phyloP scores from a whole-genome alignment of 2,329 filamentous ascomycete genomes.

The Calonectria honghensis region DNA sequence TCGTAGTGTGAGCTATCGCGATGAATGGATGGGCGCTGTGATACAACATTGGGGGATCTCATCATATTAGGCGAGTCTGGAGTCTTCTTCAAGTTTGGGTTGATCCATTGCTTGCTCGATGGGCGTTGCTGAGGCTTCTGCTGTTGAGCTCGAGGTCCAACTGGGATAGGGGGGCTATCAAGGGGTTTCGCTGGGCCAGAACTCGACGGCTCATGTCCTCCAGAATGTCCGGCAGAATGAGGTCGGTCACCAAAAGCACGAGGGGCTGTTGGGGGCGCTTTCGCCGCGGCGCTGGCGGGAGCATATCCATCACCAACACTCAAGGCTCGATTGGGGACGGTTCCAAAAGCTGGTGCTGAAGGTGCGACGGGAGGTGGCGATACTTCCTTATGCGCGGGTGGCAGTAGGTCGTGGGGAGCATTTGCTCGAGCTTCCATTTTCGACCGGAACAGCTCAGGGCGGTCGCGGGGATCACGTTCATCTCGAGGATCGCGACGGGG shows the following conservation, averaged over 20 bases:
- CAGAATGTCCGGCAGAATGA: conserved; percentile 63
- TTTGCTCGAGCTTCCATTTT: conserved; percentile 71
- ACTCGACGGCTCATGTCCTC: conserved; percentile 57
- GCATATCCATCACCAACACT: conserved; percentile 58
- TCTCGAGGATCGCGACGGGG: conserved; percentile 67
- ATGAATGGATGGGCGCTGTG: conserved; percentile 63
- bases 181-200: conserved; percentile 67
- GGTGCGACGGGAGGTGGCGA: conserved; percentile 76
- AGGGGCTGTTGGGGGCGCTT: conserved; percentile 72
- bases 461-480: conserved; percentile 68
- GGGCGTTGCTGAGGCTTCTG: conserved; percentile 65
- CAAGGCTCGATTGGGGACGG: conserved; percentile 69
- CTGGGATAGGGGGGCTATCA: conserved; percentile 69
- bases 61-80: conserved; percentile 72
- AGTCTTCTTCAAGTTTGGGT: conserved; percentile 70
- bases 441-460: conserved; percentile 66
- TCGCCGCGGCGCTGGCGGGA: conserved; percentile 61
- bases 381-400: conserved; percentile 68
- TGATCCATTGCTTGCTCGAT: conserved; percentile 77
- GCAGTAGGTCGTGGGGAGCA: conserved; percentile 66
- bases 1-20: conserved; percentile 61
- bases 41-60: conserved; percentile 70
- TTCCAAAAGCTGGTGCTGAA: conserved; percentile 75
- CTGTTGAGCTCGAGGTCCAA: conserved; percentile 73
- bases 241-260: conserved; percentile 72